Percentiles rank a stretch among this genome's conserved stretches.
phyloP scores from a whole-genome alignment of 495 filamentous ascomycete species.

The Penicillium ochrochloron region DNA sequence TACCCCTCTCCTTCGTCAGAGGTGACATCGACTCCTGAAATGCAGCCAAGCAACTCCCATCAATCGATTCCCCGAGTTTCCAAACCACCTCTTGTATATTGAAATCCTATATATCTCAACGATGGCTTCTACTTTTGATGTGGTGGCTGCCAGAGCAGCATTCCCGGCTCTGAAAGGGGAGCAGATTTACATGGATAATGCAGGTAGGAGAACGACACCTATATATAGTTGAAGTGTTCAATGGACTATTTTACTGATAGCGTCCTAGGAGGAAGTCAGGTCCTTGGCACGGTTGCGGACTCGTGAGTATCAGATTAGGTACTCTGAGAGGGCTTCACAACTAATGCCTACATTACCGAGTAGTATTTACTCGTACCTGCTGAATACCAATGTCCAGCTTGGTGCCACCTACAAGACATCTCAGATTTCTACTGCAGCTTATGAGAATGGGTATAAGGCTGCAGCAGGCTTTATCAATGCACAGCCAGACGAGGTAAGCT shows the following conservation, averaged over 20 bases:
- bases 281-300: conserved; percentile 64
- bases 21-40: conserved; percentile 4
- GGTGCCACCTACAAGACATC: conserved; percentile 65
- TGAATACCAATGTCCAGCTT: conserved; percentile 72
- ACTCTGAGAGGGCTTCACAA: not conserved
- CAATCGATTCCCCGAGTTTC: not conserved
- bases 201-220: conserved; percentile 32
- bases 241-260: not conserved
- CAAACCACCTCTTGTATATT: not conserved
- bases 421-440: conserved; percentile 57
- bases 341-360: not conserved
- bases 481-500: conserved; percentile 58
- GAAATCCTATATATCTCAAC: conserved; percentile 4
- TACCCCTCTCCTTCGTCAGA: conserved; percentile 13
- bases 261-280: conserved; percentile 65
- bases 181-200: conserved; percentile 76
- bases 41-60: not conserved
- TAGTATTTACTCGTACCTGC: conserved; percentile 68
- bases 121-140: conserved; percentile 47
- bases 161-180: conserved; percentile 70
- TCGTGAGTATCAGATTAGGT: conserved; percentile 49
- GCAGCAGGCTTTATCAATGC: conserved; percentile 73
- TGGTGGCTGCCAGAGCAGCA: conserved; percentile 56
- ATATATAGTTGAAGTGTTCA: not conserved
- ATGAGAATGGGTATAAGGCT: conserved; percentile 58